Evolutionary conservation across 2,329 filamentous ascomycete genomes (phyloP).

Genomic region (Sclerotinia borealis): DNA sequence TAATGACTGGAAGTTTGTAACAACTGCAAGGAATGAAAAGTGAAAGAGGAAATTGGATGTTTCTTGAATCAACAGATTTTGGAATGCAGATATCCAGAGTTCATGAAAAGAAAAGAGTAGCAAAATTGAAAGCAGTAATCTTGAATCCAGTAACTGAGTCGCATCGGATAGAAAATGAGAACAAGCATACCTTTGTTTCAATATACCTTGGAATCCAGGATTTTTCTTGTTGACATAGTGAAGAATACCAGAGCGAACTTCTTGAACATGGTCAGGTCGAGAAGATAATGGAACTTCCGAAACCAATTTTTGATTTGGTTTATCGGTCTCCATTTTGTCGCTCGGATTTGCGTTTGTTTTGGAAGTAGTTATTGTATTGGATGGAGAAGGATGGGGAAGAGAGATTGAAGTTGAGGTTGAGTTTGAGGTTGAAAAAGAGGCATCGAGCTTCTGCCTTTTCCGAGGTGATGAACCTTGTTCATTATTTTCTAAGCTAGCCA

Average conservation of each 20-base stretch:
- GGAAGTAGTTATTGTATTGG: neutral
- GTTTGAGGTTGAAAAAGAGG: constrained; percentile 10
- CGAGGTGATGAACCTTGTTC: constrained; percentile 15
- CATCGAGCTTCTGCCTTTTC: constrained; percentile 22
- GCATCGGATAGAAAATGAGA: neutral
- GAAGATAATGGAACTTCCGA: constrained; percentile 12
- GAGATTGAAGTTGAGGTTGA: constrained; percentile 2
- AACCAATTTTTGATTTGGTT: neutral
- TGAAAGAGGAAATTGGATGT: neutral
- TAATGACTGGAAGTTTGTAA: neutral
- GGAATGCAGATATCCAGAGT: neutral
- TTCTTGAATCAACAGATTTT: neutral
- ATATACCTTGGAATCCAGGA: constrained; percentile 53
- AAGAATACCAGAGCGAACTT: constrained; percentile 50
- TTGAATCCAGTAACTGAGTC: neutral
- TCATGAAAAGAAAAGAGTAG: neutral
- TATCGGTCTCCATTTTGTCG: constrained; percentile 15
- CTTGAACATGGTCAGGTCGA: constrained; percentile 17
- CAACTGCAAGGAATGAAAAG: neutral
- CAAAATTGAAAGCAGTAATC: neutral
- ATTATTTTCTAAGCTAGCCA: constrained; percentile 18
- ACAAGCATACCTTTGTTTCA: constrained; percentile 56
- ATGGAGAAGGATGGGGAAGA: neutral
- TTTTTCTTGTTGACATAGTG: constrained; percentile 54
- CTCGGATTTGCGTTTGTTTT: neutral